These are phyloP conservation scores for Phallus indusiatus DNA, from an alignment of 768 basidiomycete species.

Conservation along the genomic window DNA sequence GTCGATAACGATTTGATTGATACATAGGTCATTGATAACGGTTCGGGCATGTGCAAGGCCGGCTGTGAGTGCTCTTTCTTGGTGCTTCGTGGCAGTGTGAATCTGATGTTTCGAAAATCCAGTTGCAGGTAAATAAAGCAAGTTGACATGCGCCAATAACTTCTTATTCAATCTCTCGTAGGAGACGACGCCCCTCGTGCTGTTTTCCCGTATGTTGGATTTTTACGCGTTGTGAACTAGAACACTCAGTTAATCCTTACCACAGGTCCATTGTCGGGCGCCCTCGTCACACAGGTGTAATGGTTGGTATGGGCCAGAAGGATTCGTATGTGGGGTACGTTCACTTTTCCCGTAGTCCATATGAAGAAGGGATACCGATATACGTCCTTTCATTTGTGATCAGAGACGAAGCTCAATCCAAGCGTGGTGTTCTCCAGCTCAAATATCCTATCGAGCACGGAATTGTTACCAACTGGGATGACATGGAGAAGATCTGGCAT, in stretches of 20 bases:
- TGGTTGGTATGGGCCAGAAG: slow-evolving; percentile 96
- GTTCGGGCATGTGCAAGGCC: slow-evolving; percentile 99
- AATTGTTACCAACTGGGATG: slow-evolving; percentile 97
- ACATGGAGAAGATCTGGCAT: slow-evolving; percentile 99
- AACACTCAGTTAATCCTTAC: background rate
- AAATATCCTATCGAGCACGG: slow-evolving; percentile 94
- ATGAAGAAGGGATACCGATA: background rate
- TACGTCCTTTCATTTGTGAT: slow-evolving; percentile 8
- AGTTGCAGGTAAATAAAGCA: slow-evolving; percentile 51
- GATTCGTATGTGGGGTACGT: slow-evolving; percentile 91
- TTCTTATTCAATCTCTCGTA: slow-evolving; percentile 18
- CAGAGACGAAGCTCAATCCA: slow-evolving; percentile 87
- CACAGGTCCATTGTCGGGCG: slow-evolving; percentile 85
- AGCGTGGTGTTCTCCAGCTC: slow-evolving; percentile 88
- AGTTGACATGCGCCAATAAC: background rate
- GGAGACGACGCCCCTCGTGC: slow-evolving; percentile 88
- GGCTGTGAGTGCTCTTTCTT: slow-evolving; percentile 58
- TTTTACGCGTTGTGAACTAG: background rate
- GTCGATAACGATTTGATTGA: slow-evolving; percentile 5
- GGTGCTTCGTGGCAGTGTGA: slow-evolving; percentile 4
- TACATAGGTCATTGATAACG: slow-evolving; percentile 84
- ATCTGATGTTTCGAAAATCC: slow-evolving; percentile 11
- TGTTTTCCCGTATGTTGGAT: slow-evolving; percentile 79
- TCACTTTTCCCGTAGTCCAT: slow-evolving; percentile 5
- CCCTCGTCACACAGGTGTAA: slow-evolving; percentile 89